Evolutionary conservation across 768 basidiomycete genomes (phyloP).

Genomic region (Podaxis sp.): DNA sequence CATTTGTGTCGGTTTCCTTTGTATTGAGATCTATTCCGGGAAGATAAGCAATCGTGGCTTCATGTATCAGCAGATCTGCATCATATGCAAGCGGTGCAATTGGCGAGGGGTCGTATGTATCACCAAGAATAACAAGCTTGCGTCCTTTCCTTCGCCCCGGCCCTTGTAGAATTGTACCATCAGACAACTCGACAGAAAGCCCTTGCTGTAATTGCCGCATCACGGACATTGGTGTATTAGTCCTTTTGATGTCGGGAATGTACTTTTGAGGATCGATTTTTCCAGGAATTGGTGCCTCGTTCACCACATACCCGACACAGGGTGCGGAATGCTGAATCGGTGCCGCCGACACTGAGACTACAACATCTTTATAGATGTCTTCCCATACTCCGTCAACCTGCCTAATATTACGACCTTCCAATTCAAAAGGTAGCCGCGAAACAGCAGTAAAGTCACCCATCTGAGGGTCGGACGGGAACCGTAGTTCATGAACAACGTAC

Average conservation of each 20-base stretch:
- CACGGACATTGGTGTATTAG: constrained; percentile 61
- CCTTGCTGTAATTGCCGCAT: constrained; percentile 68
- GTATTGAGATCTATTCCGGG: constrained; percentile 57
- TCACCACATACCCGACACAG: constrained; percentile 75
- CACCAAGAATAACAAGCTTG: constrained; percentile 79
- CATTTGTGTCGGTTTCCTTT: constrained; percentile 57
- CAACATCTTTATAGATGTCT: constrained; percentile 52
- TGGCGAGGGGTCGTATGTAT: constrained; percentile 76
- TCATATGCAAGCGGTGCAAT: constrained; percentile 56
- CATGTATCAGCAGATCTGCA: constrained; percentile 77
- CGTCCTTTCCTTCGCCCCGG: constrained; percentile 64
- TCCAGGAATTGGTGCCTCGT: constrained; percentile 69
- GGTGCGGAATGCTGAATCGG: constrained; percentile 79
- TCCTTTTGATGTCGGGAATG: constrained; percentile 63
- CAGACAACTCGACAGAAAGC: constrained; percentile 55
- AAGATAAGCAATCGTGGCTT: constrained; percentile 86
- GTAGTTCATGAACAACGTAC: constrained; percentile 83
- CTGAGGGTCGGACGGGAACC: constrained; percentile 54
- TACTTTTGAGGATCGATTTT: constrained; percentile 69
- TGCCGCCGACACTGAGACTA: constrained; percentile 66
- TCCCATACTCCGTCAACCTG: constrained; percentile 61
- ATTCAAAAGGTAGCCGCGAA: constrained; percentile 48
- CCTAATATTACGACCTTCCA: constrained; percentile 57
- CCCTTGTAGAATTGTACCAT: constrained; percentile 69
- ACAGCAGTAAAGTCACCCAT: constrained; percentile 45